Percentiles rank a stretch among this genome's conserved stretches.
Conservation (phyloP, 257 asterid genomes). For the Solanum tacnaense region DNA sequence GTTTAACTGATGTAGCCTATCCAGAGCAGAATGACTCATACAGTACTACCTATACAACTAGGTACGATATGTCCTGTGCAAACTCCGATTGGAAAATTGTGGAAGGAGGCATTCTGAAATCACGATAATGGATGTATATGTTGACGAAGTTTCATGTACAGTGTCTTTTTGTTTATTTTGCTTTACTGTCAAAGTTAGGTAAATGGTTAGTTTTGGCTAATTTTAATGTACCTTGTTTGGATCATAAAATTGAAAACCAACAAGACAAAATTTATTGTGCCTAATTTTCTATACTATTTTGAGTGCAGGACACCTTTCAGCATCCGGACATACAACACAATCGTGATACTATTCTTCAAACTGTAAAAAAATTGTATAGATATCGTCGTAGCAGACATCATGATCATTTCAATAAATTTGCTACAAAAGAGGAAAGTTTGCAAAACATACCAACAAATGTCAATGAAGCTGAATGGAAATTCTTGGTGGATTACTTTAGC, state of each 20-base stretch:
- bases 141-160: neutral
- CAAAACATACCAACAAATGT: too few species aligned
- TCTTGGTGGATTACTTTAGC: too few species aligned
- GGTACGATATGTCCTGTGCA: conserved; percentile 62
- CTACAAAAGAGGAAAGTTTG: too few species aligned
- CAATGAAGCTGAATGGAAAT: too few species aligned
- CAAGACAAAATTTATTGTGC: too few species aligned
- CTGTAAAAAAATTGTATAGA: too few species aligned
- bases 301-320: neutral
- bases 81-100: conserved; percentile 78
- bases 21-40: conserved; percentile 71
- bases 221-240: neutral
- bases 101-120: conserved; percentile 84
- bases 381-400: too few species aligned
- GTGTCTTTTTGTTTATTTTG: neutral
- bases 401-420: too few species aligned
- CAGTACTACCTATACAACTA: conserved; percentile 51
- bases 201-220: neutral
- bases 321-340: too few species aligned
- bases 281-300: neutral
- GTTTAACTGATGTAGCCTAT: conserved; percentile 53
- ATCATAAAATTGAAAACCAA: too few species aligned
- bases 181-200: neutral
- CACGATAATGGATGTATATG: conserved; percentile 18
- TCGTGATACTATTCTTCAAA: too few species aligned